Conservation (phyloP, 306 rosid species). For the Abrus precatorius region DNA sequence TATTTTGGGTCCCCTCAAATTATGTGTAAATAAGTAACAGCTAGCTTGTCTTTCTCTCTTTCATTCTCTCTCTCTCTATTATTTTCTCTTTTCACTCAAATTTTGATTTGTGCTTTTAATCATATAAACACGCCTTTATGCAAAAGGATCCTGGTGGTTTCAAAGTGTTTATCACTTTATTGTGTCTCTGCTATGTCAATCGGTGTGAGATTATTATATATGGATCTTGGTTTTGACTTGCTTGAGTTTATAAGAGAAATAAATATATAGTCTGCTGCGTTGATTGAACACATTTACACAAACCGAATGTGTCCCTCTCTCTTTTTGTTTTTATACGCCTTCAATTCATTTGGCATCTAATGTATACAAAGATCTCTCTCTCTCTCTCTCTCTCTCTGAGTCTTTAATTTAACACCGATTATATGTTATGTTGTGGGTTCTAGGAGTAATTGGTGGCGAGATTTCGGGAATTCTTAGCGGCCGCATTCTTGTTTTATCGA, state of each 20-base stretch:
- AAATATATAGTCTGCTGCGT: conserved; percentile 33
- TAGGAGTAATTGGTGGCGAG: conserved; percentile 91
- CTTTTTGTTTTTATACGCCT: conserved; percentile 23
- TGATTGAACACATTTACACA: conserved; percentile 3
- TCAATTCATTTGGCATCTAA: conserved; percentile 23
- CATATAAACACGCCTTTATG: conserved; percentile 11
- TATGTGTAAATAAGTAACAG: conserved; percentile 67
- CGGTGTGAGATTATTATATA: conserved; percentile 28
- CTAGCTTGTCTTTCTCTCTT: conserved; percentile 12
- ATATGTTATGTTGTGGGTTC: conserved; percentile 34
- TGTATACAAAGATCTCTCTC: conserved; percentile 29
- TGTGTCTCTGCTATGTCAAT: conserved; percentile 9
- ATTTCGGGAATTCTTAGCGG: conserved; percentile 80
- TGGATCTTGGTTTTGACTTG: conserved; percentile 39
- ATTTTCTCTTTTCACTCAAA: not conserved
- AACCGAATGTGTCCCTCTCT: not conserved
- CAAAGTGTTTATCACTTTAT: conserved; percentile 36
- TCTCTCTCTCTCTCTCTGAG: too few species aligned
- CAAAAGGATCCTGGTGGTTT: conserved; percentile 29
- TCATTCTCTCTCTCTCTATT: not conserved
- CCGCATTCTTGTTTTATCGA: conserved; percentile 66
- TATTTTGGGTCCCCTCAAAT: conserved; percentile 39
- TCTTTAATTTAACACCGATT: conserved; percentile 22
- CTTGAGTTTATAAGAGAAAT: conserved; percentile 1
- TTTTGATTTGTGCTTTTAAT: conserved; percentile 41